Base-by-base conservation (phyloP, 2,329 filamentous ascomycete species). In the Aspergillus ustus region DNA sequence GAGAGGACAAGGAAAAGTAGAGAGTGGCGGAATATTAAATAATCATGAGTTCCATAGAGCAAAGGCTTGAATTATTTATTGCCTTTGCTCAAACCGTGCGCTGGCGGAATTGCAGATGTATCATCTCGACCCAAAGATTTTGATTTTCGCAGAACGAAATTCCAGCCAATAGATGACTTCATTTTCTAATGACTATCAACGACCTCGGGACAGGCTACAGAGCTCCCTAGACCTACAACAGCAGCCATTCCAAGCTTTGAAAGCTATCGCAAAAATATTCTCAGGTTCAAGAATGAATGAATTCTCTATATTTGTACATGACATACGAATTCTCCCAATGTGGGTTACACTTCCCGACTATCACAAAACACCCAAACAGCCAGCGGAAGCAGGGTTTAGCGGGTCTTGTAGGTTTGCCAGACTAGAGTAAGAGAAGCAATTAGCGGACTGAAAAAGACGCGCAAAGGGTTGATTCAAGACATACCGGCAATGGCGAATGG, bases 381-480 rank as follows among this genome's bases (percentile, higher is more conserved):
- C 63, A 64, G 52, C 52, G 57, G 57, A 59, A 53, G 59, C 67
- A 40, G 61, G 64, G 52, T 63, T 75, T 78, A 77, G 66, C 71
- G 73, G 80, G 86, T 86, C 84, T 89, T 89, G 78, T 86, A 83
- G 65, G 83, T 86, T 81, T 89, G 87, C 87, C 87, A 89, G 75
- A 87, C 87, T 89, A 74, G 62, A 72, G 52, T 45, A 50, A 57
- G 37, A 40, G 51, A 59, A 56, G 28, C 20, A 71, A 73, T 77
- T 64, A 73, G 68, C 40, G 40, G 4, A 19, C 20, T 11, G 43
- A 20, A 52, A 7, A 37, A 25, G 11, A 28, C 15, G 25, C 11
- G 15, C 7, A 17, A 28, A 8, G 34, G 22, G 48, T 28, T 9
- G 20, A 58, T 57, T 50, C 61, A 40, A 52, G 67, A 69, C 85